phyloP scores from a whole-genome alignment of 148 eudicot species.

The Rhododendron ovatum region DNA sequence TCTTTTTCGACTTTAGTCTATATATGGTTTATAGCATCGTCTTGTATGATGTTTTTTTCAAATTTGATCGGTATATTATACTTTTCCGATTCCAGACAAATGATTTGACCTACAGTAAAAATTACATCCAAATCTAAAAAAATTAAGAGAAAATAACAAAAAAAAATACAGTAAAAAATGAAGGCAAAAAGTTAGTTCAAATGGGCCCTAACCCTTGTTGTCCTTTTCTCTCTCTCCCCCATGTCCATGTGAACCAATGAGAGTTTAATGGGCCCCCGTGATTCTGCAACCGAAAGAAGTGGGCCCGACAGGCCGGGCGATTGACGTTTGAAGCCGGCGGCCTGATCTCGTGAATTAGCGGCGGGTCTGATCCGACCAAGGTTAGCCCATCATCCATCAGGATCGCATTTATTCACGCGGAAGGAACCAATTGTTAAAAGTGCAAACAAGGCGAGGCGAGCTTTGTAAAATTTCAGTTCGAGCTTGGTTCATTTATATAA shows the following conservation, averaged over 20 bases:
- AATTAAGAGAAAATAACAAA: not conserved
- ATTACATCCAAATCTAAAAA: not conserved
- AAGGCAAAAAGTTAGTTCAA: not conserved
- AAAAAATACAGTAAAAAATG: not conserved
- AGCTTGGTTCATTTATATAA: no score
- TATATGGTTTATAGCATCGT: no score
- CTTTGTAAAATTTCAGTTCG: not conserved
- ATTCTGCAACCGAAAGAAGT: constrained; percentile 17
- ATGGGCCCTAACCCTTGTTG: not conserved
- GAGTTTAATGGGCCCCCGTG: constrained; percentile 24
- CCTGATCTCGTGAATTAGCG: constrained; percentile 21
- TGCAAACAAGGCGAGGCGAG: no score
- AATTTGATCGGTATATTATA: no score
- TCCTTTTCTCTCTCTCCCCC: not conserved
- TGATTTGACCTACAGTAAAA: not conserved
- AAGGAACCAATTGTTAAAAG: not conserved
- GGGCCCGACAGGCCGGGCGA: constrained; percentile 15
- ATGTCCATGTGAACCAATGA: constrained; percentile 7
- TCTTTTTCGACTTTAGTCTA: no score
- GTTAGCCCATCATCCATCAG: not conserved
- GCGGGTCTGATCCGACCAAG: constrained; percentile 9
- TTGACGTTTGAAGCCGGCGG: not conserved
- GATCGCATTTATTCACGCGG: not conserved
- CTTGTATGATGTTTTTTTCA: no score
- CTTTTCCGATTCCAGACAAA: no score